phyloP scores from a whole-genome alignment of 1,284 basidiomycete species.

The Moesziomyces sp. region DNA sequence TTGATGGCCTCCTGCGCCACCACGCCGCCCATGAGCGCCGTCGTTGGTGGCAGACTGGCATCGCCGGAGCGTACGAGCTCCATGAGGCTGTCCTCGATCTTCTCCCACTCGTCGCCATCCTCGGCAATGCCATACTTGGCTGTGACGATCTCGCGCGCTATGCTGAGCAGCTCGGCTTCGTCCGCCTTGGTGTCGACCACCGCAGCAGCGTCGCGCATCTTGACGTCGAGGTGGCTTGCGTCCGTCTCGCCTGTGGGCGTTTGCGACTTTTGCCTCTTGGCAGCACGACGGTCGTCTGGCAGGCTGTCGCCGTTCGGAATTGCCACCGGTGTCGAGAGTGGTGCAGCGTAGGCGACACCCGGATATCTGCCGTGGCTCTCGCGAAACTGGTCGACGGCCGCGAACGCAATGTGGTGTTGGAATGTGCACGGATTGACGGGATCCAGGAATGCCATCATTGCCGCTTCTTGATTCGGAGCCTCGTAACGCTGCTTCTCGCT shows the following conservation, averaged over 20 bases:
- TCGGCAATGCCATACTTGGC: slow-evolving; percentile 15
- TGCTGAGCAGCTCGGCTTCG: slow-evolving; percentile 49
- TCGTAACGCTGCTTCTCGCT: slow-evolving; percentile 68
- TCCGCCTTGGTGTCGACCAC: slow-evolving; percentile 54
- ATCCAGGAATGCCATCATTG: slow-evolving; percentile 55
- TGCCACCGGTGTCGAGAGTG: slow-evolving; percentile 6
- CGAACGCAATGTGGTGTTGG: slow-evolving; percentile 68
- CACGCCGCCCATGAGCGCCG: slow-evolving; percentile 90
- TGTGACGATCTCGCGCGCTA: slow-evolving; percentile 26
- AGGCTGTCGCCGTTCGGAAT: slow-evolving; percentile 1
- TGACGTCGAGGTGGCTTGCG: slow-evolving; percentile 24
- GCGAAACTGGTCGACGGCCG: slow-evolving; percentile 70
- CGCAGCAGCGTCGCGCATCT: slow-evolving; percentile 67
- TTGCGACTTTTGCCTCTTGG: slow-evolving; percentile 45
- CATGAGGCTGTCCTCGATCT: slow-evolving; percentile 75
- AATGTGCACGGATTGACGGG: slow-evolving; percentile 61
- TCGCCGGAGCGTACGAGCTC: slow-evolving; percentile 83
- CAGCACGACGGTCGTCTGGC: slow-evolving; percentile 15
- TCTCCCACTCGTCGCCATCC: slow-evolving; percentile 70
- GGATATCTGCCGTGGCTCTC: slow-evolving; percentile 69
- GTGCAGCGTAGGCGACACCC: slow-evolving; percentile 51
- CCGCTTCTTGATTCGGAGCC: slow-evolving; percentile 65
- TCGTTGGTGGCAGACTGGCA: slow-evolving; percentile 87
- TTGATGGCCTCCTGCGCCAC: slow-evolving; percentile 99
- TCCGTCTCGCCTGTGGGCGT: slow-evolving; percentile 46